Evolutionary conservation across 805 yeast species (phyloP).

Genomic region (Metschnikowia cerradonensis): DNA sequence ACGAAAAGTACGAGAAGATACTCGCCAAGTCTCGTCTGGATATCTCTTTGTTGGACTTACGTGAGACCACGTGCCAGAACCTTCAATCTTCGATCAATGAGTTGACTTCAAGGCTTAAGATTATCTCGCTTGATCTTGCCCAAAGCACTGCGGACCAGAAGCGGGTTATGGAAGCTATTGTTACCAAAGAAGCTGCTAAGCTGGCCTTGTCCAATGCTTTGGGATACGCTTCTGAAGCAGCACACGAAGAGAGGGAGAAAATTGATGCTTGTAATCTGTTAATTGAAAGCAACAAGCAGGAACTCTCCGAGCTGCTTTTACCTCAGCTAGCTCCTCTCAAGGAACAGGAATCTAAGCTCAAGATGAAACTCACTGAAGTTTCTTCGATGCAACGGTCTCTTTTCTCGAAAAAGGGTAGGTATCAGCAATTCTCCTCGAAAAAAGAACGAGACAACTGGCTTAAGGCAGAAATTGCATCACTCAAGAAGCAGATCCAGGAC

Average conservation of each 20-base stretch:
- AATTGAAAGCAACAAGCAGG: slow-evolving; percentile 35
- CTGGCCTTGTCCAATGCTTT: slow-evolving; percentile 39
- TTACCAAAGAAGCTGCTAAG: slow-evolving; percentile 47
- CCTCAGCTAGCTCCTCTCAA: slow-evolving; percentile 32
- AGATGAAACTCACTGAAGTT: slow-evolving; percentile 36
- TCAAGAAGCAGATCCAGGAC: slow-evolving; percentile 20
- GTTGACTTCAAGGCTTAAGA: slow-evolving; percentile 45
- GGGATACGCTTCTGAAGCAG: slow-evolving; percentile 26
- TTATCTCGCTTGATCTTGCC: slow-evolving; percentile 52
- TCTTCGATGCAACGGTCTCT: slow-evolving; percentile 54
- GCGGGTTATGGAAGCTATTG: slow-evolving; percentile 46
- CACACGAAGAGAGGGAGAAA: slow-evolving; percentile 19
- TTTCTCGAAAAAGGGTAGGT: slow-evolving; percentile 68
- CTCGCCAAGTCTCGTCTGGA: slow-evolving; percentile 52
- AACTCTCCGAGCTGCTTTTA: slow-evolving; percentile 30
- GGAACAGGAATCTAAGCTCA: slow-evolving; percentile 37
- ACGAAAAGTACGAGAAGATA: slow-evolving; percentile 49
- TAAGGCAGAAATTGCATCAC: slow-evolving; percentile 41
- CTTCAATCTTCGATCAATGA: slow-evolving; percentile 44
- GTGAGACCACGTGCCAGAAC: slow-evolving; percentile 50
- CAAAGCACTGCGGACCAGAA: slow-evolving; percentile 49
- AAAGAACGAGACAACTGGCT: slow-evolving; percentile 70
- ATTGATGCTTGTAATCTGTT: slow-evolving; percentile 21
- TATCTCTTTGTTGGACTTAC: slow-evolving; percentile 52
- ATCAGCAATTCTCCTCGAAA: slow-evolving; percentile 51